Evolutionary conservation across 1,284 basidiomycete genomes (phyloP).

Genomic region (Trichosporon asahii): DNA sequence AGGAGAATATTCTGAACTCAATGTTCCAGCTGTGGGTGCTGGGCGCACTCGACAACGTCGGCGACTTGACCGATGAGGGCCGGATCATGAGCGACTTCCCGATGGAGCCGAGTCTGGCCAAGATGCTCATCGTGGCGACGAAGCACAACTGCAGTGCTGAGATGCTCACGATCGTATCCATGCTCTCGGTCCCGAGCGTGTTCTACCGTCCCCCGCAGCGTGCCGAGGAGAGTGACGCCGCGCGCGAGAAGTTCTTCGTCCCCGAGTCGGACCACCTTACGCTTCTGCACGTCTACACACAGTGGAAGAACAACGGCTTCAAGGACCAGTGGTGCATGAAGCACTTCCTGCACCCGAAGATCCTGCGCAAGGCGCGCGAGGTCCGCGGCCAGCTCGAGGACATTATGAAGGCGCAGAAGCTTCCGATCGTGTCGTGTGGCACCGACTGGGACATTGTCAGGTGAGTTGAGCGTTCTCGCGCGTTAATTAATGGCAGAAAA

Average conservation of each 20-base stretch:
- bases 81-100: conserved; percentile 98
- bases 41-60: conserved; percentile 92
- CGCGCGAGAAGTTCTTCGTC: conserved; percentile 96
- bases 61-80: conserved; percentile 88
- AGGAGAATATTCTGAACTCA: conserved; percentile 92
- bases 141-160: conserved; percentile 90
- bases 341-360: conserved; percentile 95
- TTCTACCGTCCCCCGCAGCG: conserved; percentile 94
- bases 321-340: conserved; percentile 90
- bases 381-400: conserved; percentile 96
- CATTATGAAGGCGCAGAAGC: conserved; percentile 97
- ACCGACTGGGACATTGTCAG: conserved; percentile 93
- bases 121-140: conserved; percentile 95
- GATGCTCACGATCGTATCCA: conserved; percentile 97
- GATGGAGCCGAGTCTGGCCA: conserved; percentile 95
- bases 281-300: conserved; percentile 91
- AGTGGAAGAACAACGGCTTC: conserved; percentile 92
- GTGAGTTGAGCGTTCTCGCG: conserved; percentile 50
- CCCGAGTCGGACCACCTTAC: conserved; percentile 97
- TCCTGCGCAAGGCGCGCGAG: conserved; percentile 90
- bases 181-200: conserved; percentile 95
- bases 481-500: conserved; percentile 62
- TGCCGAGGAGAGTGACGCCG: conserved; percentile 93
- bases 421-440: conserved; percentile 81
- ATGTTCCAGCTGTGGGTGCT: conserved; percentile 99